Conservation (phyloP, 371 early-diverging fungal species). For the Rhizomucor miehei region DNA sequence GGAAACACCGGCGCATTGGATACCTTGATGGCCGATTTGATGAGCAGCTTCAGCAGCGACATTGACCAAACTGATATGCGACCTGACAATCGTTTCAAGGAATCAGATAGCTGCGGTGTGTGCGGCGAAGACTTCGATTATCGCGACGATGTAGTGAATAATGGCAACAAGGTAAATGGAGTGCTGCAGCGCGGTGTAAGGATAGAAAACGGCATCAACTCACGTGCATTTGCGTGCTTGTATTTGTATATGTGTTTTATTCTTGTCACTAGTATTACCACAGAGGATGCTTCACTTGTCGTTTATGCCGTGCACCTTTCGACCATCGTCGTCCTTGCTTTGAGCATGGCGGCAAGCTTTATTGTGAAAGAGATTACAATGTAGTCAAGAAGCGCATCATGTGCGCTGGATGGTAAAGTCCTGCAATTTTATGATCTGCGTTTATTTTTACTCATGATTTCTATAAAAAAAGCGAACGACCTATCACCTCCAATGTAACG, state of each 20-base stretch:
- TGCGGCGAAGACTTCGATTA: conserved; percentile 44
- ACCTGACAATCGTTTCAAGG: conserved; percentile 4
- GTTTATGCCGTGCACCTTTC: conserved; percentile 61
- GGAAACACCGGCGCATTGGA: conserved; percentile 17
- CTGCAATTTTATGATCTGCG: not conserved
- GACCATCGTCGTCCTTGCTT: conserved; percentile 60
- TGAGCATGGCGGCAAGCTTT: conserved; percentile 61
- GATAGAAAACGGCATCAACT: too few relatives aligned
- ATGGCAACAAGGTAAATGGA: conserved; percentile 23
- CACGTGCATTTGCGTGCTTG: not conserved
- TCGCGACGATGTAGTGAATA: conserved; percentile 38
- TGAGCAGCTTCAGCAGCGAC: conserved; percentile 17
- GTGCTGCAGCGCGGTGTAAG: too few relatives aligned
- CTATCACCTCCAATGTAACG: conserved; percentile 42
- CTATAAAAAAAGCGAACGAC: conserved; percentile 34
- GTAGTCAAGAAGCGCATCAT: conserved; percentile 46
- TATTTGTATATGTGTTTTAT: conserved; percentile 10
- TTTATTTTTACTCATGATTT: conserved; percentile 5
- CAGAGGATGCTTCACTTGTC: conserved; percentile 60
- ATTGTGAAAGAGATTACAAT: conserved; percentile 70
- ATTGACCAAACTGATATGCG: conserved; percentile 9
- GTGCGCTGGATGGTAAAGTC: conserved; percentile 53
- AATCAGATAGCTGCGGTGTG: conserved; percentile 12
- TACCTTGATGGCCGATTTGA: conserved; percentile 26
- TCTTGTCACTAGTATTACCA: conserved; percentile 32